These are phyloP conservation scores for Protomyces lactucae-debilis DNA, from an alignment of 1,139 yeast genomes.

Conservation along the genomic window DNA sequence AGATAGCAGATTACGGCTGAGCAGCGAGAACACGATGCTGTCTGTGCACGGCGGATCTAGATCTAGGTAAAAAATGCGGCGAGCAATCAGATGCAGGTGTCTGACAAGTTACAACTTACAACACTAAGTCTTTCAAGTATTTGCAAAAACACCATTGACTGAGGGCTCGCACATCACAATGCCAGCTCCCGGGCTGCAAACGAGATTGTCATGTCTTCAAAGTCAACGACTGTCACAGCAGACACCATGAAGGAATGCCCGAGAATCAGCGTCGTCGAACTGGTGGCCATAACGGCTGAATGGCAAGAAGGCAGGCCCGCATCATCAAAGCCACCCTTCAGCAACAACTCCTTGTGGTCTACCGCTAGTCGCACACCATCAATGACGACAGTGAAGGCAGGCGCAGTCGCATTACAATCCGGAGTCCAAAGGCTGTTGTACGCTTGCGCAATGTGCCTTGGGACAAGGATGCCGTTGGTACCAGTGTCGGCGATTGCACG, in stretches of 20 bases:
- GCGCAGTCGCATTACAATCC: constrained; percentile 2
- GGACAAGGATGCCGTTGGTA: constrained; percentile 4
- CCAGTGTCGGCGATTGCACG: constrained; percentile 10
- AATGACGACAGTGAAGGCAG: constrained; percentile 11
- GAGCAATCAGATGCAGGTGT: no score
- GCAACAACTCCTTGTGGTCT: neutral
- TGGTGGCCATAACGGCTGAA: neutral
- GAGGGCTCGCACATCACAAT: no score
- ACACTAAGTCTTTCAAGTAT: no score
- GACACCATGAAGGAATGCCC: neutral
- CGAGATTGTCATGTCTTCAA: neutral
- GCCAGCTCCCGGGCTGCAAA: neutral
- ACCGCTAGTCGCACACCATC: constrained; percentile 3
- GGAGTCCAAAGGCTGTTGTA: constrained; percentile 15
- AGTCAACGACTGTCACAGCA: neutral
- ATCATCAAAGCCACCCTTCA: neutral
- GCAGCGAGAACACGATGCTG: no score
- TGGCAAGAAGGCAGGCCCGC: neutral
- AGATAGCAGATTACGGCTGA: no score
- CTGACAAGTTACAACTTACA: no score
- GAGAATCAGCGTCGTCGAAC: neutral
- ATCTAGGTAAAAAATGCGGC: no score
- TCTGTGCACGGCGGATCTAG: no score
- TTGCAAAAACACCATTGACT: no score
- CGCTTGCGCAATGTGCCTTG: constrained; percentile 1